Percentiles rank a stretch among this genome's conserved stretches.
Conservation (phyloP, 768 basidiomycete genomes). For the Suillus luteus region DNA sequence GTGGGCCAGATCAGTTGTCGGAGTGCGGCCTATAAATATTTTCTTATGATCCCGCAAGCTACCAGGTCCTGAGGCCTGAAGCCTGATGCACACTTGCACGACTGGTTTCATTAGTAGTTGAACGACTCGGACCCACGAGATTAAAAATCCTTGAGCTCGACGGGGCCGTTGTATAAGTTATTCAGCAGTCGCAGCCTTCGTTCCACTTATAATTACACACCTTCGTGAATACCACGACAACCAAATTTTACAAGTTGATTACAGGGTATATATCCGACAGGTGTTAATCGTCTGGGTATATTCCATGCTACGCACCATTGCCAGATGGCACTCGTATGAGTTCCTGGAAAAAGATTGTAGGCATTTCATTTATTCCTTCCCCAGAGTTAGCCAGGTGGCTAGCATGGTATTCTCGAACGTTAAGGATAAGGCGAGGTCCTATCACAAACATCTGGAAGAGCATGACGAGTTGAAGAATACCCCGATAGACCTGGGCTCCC, state of each 20-base stretch:
- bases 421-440: neutral
- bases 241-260: neutral
- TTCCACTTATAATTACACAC: neutral
- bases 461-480: neutral
- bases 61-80: too few relatives aligned
- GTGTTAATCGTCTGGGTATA: neutral
- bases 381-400: neutral
- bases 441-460: conserved; percentile 3
- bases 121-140: too few relatives aligned
- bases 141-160: too few relatives aligned
- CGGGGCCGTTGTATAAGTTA: neutral
- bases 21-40: too few relatives aligned
- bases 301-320: neutral
- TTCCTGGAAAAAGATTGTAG: neutral
- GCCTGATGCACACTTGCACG: too few relatives aligned
- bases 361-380: neutral
- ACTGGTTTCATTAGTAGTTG: too few relatives aligned
- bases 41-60: too few relatives aligned
- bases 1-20: too few relatives aligned
- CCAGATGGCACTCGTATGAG: neutral
- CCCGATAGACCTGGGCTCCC: neutral
- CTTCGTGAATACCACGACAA: neutral
- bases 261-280: neutral
- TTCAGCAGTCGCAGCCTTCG: neutral
- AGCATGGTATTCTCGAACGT: neutral